phyloP scores from a whole-genome alignment of 208 protist genomes.

The Acanthamoeba healyi region DNA sequence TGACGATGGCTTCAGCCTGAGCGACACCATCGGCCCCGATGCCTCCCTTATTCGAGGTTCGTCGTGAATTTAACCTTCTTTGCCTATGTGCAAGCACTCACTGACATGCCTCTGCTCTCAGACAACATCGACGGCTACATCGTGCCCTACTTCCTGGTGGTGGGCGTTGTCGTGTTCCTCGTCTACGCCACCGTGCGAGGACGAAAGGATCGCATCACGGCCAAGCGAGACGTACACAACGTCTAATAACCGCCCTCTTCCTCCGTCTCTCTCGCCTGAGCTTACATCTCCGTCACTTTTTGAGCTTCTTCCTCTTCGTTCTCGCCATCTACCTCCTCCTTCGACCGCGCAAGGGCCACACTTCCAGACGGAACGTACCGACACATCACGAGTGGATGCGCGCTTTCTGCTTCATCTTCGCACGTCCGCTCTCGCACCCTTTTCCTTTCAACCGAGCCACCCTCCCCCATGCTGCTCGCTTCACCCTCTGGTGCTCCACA shows the following conservation, averaged over 20 bases:
- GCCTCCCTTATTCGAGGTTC: conserved; percentile 29
- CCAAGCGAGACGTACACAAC: conserved; percentile 36
- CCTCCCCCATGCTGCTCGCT: too few species aligned
- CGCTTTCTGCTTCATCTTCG: not conserved
- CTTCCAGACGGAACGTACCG: not conserved
- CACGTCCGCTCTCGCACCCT: too few species aligned
- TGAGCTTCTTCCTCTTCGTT: not conserved
- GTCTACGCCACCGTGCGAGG: conserved; percentile 46
- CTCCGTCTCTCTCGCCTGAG: not conserved
- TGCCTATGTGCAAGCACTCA: too few species aligned
- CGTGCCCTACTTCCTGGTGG: conserved; percentile 59
- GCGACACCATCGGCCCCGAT: conserved; percentile 38
- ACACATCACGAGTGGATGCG: not conserved
- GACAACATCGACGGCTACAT: conserved; percentile 59
- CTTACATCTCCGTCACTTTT: too few species aligned
- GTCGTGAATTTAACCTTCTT: too few species aligned
- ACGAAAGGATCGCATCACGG: conserved; percentile 35
- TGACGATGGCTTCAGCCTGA: conserved; percentile 51
- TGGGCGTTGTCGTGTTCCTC: conserved; percentile 51
- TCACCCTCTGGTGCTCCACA: too few species aligned
- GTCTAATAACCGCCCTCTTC: not conserved
- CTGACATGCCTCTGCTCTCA: not conserved
- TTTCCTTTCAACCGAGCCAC: too few species aligned
- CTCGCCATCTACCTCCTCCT: not conserved
- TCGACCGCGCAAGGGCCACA: not conserved